Evolutionary conservation across 2,329 filamentous ascomycete genomes (phyloP), one percentile per base, ranked within the genome.

Genomic region (Ophiosphaerella narmari): DNA sequence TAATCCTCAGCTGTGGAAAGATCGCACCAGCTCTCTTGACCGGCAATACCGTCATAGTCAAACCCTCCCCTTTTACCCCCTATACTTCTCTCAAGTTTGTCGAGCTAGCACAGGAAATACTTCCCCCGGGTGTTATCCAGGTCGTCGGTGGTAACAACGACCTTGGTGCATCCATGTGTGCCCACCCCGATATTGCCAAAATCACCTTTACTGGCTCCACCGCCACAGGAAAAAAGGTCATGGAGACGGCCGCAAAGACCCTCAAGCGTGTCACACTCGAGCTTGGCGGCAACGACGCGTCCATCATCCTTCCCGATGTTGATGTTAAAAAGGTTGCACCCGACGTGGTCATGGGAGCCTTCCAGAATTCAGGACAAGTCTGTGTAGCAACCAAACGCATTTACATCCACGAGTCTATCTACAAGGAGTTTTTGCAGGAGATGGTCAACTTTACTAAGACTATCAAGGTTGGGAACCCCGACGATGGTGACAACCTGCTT

Each of bases 141-240:
- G 80, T 76, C 0, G 68, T 88, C 2, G 81, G 81, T 43, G 85
- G 85, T 6, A 82, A 82, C 43, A 84, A 87, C 57, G 74, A 77
- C 36, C 78, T 88, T 5, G 85, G 85, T 3, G 82, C 81, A 0
- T 78, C 77, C 77, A 67, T 87, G 43, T 85, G 82, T 0, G 68
- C 65, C n/a, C 84, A 87, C 60, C 82, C 82, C 0, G 81, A 77
- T 16, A 79, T 87, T 47, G 77, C 80, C 48, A 87, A 86, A 75
- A 81, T 88, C 64, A 79, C 76, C 57, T 88, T 88, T 70, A 87
- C 85, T 0, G 84, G 85, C 2, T 85, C 82, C 9, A 82, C 77
- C 6, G 74, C 76, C 0, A 86, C 82, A 0, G 85, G 85, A 8
- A 86, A 86, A 74, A 79, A 79, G 66, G 80, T 87, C 46, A 80